These are phyloP conservation scores for Mariannaea elegans DNA, from an alignment of 2,329 filamentous ascomycete genomes.

Conservation along the genomic window DNA sequence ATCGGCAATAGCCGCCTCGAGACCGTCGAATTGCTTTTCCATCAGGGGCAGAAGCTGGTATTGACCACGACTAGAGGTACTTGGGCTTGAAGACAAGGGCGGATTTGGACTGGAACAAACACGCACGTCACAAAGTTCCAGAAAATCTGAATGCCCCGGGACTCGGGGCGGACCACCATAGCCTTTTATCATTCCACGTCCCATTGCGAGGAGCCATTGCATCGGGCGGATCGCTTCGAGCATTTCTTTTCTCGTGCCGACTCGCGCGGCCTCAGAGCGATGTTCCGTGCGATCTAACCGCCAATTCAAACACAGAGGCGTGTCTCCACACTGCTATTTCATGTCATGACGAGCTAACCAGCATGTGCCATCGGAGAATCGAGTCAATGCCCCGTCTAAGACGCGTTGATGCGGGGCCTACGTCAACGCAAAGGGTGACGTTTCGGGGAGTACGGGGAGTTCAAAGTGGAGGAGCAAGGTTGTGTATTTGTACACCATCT, in stretches of 20 bases:
- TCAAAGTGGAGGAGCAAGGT: slow-evolving; percentile 4
- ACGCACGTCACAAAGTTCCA: slow-evolving; percentile 8
- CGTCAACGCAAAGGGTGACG: slow-evolving; percentile 1
- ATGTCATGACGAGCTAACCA: slow-evolving; percentile 1
- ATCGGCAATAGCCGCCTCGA: slow-evolving; percentile 14
- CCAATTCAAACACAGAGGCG: too few relatives aligned
- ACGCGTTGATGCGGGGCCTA: slow-evolving; percentile 2
- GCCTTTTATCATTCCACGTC: slow-evolving; percentile 14
- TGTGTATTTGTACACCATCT: slow-evolving; percentile 11
- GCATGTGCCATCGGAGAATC: too few relatives aligned
- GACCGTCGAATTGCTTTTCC: slow-evolving; percentile 26
- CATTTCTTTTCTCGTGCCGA: slow-evolving; percentile 14
- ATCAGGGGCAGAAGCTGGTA: slow-evolving; percentile 21
- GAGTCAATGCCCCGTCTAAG: too few relatives aligned
- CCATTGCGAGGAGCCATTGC: slow-evolving; percentile 1
- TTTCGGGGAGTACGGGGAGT: slow-evolving; percentile 16
- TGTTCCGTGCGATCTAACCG: neutral
- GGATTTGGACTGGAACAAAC: neutral
- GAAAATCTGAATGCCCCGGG: neutral
- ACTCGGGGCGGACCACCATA: neutral
- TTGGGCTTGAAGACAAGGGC: neutral
- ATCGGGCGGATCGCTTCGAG: slow-evolving; percentile 3
- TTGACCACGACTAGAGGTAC: neutral
- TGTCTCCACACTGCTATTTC: neutral
- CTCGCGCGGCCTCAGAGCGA: slow-evolving; percentile 5